A percentile compares a stretch with the other conserved stretches of the same genome.
phyloP scores from a whole-genome alignment of 495 filamentous ascomycete species.

The Aspergillus carlsbadensis region DNA sequence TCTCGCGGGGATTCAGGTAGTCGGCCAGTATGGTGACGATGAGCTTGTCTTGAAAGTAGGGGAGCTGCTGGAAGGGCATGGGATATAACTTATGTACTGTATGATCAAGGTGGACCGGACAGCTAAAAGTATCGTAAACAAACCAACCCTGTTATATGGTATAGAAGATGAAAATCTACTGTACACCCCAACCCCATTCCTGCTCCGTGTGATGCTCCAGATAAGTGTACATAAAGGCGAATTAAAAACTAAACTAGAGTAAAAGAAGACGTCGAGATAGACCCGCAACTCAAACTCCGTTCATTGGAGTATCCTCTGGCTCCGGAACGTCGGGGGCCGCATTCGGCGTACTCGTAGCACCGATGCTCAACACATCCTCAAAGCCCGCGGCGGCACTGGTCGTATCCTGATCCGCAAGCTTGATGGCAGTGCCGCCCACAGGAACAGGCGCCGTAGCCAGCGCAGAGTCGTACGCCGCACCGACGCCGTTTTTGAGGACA shows the following conservation, averaged over 20 bases:
- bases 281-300: slow-evolving; percentile 15
- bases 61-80: slow-evolving; percentile 33
- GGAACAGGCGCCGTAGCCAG: slow-evolving; percentile 12
- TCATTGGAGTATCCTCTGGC: slow-evolving; percentile 12
- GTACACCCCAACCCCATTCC: too few species aligned
- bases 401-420: slow-evolving; percentile 13
- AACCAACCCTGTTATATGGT: background rate
- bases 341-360: slow-evolving; percentile 28
- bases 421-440: background rate
- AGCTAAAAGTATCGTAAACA: too few species aligned
- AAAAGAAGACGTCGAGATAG: background rate
- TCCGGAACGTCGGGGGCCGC: slow-evolving; percentile 7
- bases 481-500: slow-evolving; percentile 36
- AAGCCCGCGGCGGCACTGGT: slow-evolving; percentile 13
- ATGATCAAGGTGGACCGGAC: too few species aligned
- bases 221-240: background rate
- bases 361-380: slow-evolving; percentile 32
- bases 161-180: too few species aligned
- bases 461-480: slow-evolving; percentile 34
- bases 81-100: slow-evolving; percentile 5
- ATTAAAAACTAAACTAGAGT: too few species aligned
- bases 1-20: slow-evolving; percentile 77
- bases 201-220: background rate
- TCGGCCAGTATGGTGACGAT: slow-evolving; percentile 92
- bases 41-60: slow-evolving; percentile 47